Base-by-base conservation (phyloP, 2,329 filamentous ascomycete species). In the Helminthosporium solani region DNA sequence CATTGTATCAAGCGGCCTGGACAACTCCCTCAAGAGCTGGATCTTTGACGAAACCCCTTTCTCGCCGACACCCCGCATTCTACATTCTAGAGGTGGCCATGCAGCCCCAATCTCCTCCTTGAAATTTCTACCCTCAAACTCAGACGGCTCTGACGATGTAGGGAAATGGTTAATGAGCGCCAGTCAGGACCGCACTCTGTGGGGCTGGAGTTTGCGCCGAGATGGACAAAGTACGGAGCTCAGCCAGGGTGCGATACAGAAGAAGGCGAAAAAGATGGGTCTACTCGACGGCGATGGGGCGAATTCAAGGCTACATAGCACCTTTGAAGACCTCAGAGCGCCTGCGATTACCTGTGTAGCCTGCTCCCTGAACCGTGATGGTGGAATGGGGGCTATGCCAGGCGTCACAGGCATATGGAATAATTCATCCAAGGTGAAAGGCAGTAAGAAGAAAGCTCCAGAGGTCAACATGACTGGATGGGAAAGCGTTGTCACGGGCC, bases 151-250 rank as follows among this genome's bases (percentile, higher is more conserved):
- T 6, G 92, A 96, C 57, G 84, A 85, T 34, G 84, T 84, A 36
- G 94, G 92, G 46, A 97, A 97, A 72, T 97, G 92, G 92, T 76
- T 97, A 6, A 77, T 99, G 44, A 96, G 90, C 61, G 89, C 88
- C 56, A 91, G 90, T 48, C 82, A 84, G 60, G 95, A 99, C 64
- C 83, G 90, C 55, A 96, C 90, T 70, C 77, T 99, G 2, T 97
- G 94, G 92, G 92, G 88, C 1, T 96, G 95, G 84, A 97, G 91
- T 78, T 75, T 99, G 67, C 87, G 94, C 34, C 87, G 89, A 42
- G 94, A 99, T 67, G 91, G 90, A 1, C 95, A 99, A 71, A 96
- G 90, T 67, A 84, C 87, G 1, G 94, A 99, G 70, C 75, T 99
- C 30, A 96, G 90, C 35, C 95, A 99, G 67, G 94, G 94, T 25